These are phyloP conservation scores for Phytopythium sindhum DNA, from an alignment of 352 stramenopile species.

Conservation along the genomic window DNA sequence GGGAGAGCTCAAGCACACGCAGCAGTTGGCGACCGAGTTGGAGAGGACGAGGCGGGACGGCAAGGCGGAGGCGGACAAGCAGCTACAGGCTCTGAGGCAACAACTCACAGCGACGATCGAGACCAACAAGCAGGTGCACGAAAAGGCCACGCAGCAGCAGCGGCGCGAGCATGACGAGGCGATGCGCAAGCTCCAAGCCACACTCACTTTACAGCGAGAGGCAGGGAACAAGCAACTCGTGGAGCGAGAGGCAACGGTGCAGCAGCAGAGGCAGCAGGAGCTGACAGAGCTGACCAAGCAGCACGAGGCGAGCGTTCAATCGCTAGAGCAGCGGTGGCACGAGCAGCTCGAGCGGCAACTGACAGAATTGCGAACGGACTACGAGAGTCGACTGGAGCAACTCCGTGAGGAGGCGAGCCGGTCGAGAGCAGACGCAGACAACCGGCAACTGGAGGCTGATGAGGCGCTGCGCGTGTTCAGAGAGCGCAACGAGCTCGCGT, in stretches of 20 bases:
- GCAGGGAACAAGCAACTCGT: slow-evolving; percentile 22
- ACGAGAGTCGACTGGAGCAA: slow-evolving; percentile 21
- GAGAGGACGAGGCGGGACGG: background rate
- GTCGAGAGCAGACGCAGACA: background rate
- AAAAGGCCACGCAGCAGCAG: slow-evolving; percentile 10
- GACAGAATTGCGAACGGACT: slow-evolving; percentile 13
- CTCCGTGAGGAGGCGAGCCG: slow-evolving; percentile 18
- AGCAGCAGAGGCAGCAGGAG: slow-evolving; percentile 12
- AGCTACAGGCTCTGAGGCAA: background rate
- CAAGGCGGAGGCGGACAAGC: background rate
- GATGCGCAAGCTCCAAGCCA: background rate
- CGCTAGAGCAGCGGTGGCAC: slow-evolving; percentile 17
- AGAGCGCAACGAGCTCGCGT: slow-evolving; percentile 21
- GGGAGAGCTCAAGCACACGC: background rate
- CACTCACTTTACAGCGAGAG: slow-evolving; percentile 4
- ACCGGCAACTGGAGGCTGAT: background rate
- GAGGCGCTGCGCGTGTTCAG: slow-evolving; percentile 16
- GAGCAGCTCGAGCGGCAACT: slow-evolving; percentile 17
- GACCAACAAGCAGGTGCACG: slow-evolving; percentile 18
- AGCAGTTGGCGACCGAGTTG: background rate
- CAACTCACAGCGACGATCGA: slow-evolving; percentile 9
- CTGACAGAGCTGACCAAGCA: slow-evolving; percentile 16
- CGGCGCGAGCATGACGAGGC: background rate
- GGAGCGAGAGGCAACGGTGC: slow-evolving; percentile 11
- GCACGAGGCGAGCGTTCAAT: slow-evolving; percentile 9